Evolutionary conservation across 2,329 filamentous ascomycete species (phyloP).

Genomic region (Nothophaeocryptopus gaeumannii): DNA sequence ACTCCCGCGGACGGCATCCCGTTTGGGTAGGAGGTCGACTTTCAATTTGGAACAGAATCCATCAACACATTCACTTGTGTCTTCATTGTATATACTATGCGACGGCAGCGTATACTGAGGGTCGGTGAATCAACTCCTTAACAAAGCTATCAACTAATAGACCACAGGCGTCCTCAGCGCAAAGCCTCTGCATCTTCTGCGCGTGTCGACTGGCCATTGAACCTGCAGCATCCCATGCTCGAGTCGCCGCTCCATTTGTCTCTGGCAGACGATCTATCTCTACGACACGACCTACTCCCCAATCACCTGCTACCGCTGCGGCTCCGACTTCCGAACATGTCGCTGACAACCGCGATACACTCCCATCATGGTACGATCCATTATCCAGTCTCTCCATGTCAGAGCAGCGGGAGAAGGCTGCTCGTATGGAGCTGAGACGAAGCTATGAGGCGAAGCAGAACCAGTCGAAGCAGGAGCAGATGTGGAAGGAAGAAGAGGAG

Average conservation of each 20-base stretch:
- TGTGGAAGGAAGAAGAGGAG: slow-evolving; percentile 12
- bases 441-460: slow-evolving; percentile 10
- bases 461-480: slow-evolving; percentile 10
- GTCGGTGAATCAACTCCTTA: slow-evolving; percentile 13
- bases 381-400: slow-evolving; percentile 23
- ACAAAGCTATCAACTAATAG: slow-evolving; percentile 9
- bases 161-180: slow-evolving; percentile 29
- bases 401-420: slow-evolving; percentile 23
- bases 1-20: slow-evolving; percentile 1
- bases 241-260: slow-evolving; percentile 2
- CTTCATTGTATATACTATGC: slow-evolving; percentile 19
- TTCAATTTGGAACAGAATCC: too few relatives aligned
- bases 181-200: slow-evolving; percentile 36
- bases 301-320: slow-evolving; percentile 12
- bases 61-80: too few relatives aligned
- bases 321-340: slow-evolving; percentile 5
- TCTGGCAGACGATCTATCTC: slow-evolving; percentile 14
- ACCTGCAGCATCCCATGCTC: slow-evolving; percentile 11
- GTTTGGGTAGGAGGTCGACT: too few relatives aligned
- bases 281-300: slow-evolving; percentile 11
- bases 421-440: slow-evolving; percentile 14
- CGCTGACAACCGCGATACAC: neutral
- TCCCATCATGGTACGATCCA: slow-evolving; percentile 21
- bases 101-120: slow-evolving; percentile 30
- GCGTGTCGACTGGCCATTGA: slow-evolving; percentile 29